Percentiles rank a stretch among this genome's conserved stretches.
phyloP scores from a whole-genome alignment of 306 rosid genomes.

The Arachis stenosperma region DNA sequence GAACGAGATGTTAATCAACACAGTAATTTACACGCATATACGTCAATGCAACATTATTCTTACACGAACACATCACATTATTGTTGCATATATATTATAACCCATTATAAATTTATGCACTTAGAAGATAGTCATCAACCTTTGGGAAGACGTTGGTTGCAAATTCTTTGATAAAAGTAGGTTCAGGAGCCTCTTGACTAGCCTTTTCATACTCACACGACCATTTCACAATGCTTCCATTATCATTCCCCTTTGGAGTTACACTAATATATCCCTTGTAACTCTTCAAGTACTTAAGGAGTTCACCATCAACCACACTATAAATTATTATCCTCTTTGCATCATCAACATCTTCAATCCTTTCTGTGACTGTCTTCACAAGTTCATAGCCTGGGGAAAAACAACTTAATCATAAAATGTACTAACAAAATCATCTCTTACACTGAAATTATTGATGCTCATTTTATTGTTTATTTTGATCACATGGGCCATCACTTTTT shows the following conservation, averaged over 20 bases:
- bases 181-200: constrained; percentile 62
- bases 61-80: too few species aligned
- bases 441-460: too few species aligned
- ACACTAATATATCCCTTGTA: constrained; percentile 60
- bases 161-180: constrained; percentile 66
- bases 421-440: too few species aligned
- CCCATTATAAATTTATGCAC: too few species aligned
- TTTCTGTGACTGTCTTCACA: constrained; percentile 62
- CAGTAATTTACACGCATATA: too few species aligned
- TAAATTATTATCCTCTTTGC: constrained; percentile 54
- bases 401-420: too few species aligned
- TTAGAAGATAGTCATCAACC: constrained; percentile 48
- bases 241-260: constrained; percentile 48
- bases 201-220: constrained; percentile 61
- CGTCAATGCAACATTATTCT: too few species aligned
- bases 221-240: constrained; percentile 75
- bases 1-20: too few species aligned
- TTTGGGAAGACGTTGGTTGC: constrained; percentile 66
- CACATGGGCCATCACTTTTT: too few species aligned
- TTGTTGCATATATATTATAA: too few species aligned
- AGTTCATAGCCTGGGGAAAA: constrained; percentile 56
- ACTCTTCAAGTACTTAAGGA: constrained; percentile 64
- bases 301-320: constrained; percentile 70
- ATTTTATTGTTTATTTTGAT: too few species aligned
- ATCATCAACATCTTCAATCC: constrained; percentile 58